These are phyloP conservation scores for Phytophthora tubulina DNA, from an alignment of 352 stramenopile species.

Conservation along the genomic window DNA sequence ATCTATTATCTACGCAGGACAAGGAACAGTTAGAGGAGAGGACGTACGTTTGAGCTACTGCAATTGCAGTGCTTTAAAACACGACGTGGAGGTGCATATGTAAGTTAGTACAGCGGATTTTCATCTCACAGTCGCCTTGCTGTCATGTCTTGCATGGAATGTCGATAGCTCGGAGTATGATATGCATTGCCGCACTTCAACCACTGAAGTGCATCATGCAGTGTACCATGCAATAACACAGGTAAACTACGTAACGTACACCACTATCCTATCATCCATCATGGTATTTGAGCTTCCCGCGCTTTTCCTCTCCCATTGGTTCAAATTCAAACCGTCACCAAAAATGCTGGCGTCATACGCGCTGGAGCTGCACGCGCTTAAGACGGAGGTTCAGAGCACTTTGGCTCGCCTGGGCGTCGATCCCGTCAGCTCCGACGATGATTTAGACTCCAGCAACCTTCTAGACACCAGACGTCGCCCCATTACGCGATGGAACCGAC, in stretches of 20 bases:
- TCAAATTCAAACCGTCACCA: constrained; percentile 32
- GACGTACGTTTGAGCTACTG: constrained; percentile 10
- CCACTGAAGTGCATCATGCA: not conserved
- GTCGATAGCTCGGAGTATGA: too few relatives aligned
- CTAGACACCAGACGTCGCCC: constrained; percentile 2
- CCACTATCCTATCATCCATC: not conserved
- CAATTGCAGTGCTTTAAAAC: constrained; percentile 5
- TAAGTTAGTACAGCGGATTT: constrained; percentile 50
- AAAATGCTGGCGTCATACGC: constrained; percentile 39
- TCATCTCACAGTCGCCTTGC: constrained; percentile 12
- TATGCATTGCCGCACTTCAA: not conserved
- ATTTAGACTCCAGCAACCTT: not conserved
- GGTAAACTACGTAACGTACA: constrained; percentile 1
- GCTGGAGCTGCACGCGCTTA: constrained; percentile 69
- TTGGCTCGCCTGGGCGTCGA: constrained; percentile 49
- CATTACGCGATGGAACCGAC: constrained; percentile 37
- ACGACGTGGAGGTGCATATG: constrained; percentile 40
- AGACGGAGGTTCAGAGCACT: constrained; percentile 64
- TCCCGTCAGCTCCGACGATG: not conserved
- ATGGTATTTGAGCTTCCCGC: constrained; percentile 25
- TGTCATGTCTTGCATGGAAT: not conserved
- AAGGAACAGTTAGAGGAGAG: constrained; percentile 29
- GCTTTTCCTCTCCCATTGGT: constrained; percentile 22
- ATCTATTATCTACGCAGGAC: constrained; percentile 9
- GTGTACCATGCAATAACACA: not conserved